Evolutionary conservation across 129 eudicot genomes (phyloP).

Genomic region (Heracleum sosnowskyi): DNA sequence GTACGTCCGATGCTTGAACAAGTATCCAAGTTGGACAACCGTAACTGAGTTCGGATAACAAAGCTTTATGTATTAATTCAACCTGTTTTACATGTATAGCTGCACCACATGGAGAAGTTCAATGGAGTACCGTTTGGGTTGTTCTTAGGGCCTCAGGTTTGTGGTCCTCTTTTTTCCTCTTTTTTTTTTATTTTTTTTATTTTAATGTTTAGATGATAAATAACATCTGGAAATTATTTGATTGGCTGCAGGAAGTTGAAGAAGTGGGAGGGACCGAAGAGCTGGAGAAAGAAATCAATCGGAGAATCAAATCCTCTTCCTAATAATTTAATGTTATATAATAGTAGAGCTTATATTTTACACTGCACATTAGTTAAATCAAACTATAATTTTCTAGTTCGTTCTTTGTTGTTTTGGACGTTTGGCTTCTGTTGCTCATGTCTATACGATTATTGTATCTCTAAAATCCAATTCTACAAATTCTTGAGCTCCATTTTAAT

Average conservation of each 20-base stretch:
- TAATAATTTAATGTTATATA: neutral
- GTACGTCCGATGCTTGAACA: neutral
- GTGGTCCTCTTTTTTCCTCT: neutral
- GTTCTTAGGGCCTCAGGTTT: slow-evolving; percentile 89
- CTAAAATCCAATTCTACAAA: too few species aligned
- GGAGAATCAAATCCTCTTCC: slow-evolving; percentile 53
- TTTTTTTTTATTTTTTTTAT: too few species aligned
- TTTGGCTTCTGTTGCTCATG: neutral
- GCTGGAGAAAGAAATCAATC: slow-evolving; percentile 67
- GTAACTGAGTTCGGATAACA: neutral
- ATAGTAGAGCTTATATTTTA: neutral
- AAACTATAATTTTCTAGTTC: neutral
- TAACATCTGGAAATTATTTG: neutral
- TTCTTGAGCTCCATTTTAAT: too few species aligned
- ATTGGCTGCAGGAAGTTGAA: slow-evolving; percentile 64
- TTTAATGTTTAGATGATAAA: too few species aligned
- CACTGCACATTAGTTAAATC: neutral
- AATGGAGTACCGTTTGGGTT: slow-evolving; percentile 92
- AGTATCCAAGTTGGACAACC: neutral
- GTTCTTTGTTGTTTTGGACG: neutral
- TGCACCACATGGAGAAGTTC: slow-evolving; percentile 92
- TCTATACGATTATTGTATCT: too few species aligned
- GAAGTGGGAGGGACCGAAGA: slow-evolving; percentile 86
- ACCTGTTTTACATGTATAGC: slow-evolving; percentile 28
- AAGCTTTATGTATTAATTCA: too few species aligned